phyloP scores from a whole-genome alignment of 2,329 filamentous ascomycete species.

The Scedosporium boydii region DNA sequence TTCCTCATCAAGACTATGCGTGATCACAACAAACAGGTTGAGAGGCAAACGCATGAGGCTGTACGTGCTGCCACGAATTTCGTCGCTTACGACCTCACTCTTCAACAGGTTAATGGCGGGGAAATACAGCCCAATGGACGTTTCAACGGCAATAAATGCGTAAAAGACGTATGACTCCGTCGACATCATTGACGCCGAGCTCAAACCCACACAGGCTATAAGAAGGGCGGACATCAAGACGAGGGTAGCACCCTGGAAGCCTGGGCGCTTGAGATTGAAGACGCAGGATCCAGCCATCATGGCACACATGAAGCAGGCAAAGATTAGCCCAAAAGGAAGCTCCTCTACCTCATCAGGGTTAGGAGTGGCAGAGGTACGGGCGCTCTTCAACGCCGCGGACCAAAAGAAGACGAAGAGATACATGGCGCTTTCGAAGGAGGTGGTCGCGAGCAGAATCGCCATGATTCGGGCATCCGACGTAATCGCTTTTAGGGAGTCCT shows the following conservation, averaged over 20 bases:
- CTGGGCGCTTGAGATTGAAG: conserved; percentile 19
- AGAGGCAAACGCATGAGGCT: conserved; percentile 47
- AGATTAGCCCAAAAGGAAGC: conserved; percentile 38
- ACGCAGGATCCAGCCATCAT: conserved; percentile 46
- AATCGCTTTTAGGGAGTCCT: background rate
- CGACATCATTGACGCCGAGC: conserved; percentile 30
- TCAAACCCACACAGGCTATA: conserved; percentile 24
- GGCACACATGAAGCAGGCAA: conserved; percentile 45
- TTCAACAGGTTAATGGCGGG: conserved; percentile 47
- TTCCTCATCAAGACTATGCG: conserved; percentile 34
- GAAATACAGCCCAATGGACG: conserved; percentile 48
- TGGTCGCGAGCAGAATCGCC: conserved; percentile 40
- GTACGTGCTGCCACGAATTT: conserved; percentile 43
- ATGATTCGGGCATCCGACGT: conserved; percentile 25
- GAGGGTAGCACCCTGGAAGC: conserved; percentile 14
- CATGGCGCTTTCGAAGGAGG: conserved; percentile 51
- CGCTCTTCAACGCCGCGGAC: conserved; percentile 42
- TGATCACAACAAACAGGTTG: conserved; percentile 42
- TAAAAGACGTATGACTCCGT: conserved; percentile 38
- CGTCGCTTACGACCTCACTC: conserved; percentile 42
- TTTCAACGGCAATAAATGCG: conserved; percentile 48
- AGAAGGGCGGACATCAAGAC: conserved; percentile 25
- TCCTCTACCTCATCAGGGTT: conserved; percentile 10
- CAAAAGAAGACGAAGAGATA: conserved; percentile 57
- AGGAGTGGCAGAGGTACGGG: conserved; percentile 16